Evolutionary conservation across 306 rosid genomes (phyloP).

Genomic region (Trichosanthes truncata): DNA sequence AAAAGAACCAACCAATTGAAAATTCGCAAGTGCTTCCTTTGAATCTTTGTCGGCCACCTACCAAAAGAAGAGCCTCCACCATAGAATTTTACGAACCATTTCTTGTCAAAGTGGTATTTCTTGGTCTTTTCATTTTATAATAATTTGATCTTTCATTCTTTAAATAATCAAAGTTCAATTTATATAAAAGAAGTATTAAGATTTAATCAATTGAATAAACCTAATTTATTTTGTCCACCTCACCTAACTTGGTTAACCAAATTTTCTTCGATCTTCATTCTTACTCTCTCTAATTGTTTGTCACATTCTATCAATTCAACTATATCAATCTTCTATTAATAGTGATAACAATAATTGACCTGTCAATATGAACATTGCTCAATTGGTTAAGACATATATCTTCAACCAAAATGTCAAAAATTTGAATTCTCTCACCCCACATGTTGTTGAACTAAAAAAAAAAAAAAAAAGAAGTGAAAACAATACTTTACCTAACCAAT

Average conservation of each 20-base stretch:
- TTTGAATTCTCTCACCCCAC: no score
- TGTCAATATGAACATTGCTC: no score
- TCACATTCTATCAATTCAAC: background rate
- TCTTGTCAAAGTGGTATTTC: background rate
- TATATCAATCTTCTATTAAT: no score
- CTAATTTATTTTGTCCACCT: background rate
- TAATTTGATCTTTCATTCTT: background rate
- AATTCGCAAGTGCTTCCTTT: background rate
- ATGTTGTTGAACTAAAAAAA: no score
- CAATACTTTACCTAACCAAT: no score
- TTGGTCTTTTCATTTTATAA: background rate
- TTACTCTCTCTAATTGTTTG: no score
- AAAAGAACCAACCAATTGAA: background rate
- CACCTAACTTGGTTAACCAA: background rate
- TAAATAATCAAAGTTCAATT: background rate
- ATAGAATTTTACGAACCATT: background rate
- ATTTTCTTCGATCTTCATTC: no score
- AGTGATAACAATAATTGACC: no score
- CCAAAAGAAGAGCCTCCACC: constrained; percentile 1
- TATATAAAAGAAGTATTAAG: background rate
- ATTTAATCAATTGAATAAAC: background rate
- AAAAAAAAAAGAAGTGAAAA: no score
- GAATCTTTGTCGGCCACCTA: constrained; percentile 10
- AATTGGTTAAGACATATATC: no score
- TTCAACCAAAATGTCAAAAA: no score